Base-by-base conservation (phyloP, 139 green algal genomes). In the Micractinium sp. region DNA sequence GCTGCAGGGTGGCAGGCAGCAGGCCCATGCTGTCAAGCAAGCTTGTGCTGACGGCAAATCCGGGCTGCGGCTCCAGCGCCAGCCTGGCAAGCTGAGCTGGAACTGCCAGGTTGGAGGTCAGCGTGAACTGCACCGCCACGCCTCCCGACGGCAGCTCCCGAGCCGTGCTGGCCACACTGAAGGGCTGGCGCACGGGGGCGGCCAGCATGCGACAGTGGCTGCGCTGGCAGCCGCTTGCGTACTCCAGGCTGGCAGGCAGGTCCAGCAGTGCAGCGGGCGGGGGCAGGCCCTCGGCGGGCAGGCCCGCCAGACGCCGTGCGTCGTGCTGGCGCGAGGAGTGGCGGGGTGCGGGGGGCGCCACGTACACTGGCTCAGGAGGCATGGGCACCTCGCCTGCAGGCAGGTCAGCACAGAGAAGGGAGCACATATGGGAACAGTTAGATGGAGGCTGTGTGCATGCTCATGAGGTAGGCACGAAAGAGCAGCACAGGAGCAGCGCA, bases 201-300 rank as follows among this genome's bases (percentile, higher is more conserved):
- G 73, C 29, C 47, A 94, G 87, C 61, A 89, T 56, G 16, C 88
- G 36, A 56, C 69, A 77, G 79, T 94, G 91, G n/a, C 90, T 90
- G 19, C 92, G 82, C 19, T 87, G 88, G 87, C 92, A 94, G 60
- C 91, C 92, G 25, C 73, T 71, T 33, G 88, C 35, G 31, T 94
- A 94, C 63, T 94, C 82, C 60, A 94, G 31, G 25, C n/a, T 85
- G 39, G 92, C 85, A 27, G 91, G 81, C n/a, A 94, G 33, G 85
- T 94, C 81, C 19, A 93, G 84, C 56, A 67, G 53, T 2, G 80
- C 88, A 0, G 79, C 25, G 1, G 77, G 74, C 4, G 73, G 25
- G 15, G 67, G 16, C 25, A 60, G 31, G 15, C 23, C 25, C 3
- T 81, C 41, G n/a, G 35, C 60, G 1, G 86, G 39, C 19, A 36